Percentiles rank a stretch among this genome's conserved stretches.
phyloP scores from a whole-genome alignment of 2,329 filamentous ascomycete genomes.

The Penicillium corylophilum region DNA sequence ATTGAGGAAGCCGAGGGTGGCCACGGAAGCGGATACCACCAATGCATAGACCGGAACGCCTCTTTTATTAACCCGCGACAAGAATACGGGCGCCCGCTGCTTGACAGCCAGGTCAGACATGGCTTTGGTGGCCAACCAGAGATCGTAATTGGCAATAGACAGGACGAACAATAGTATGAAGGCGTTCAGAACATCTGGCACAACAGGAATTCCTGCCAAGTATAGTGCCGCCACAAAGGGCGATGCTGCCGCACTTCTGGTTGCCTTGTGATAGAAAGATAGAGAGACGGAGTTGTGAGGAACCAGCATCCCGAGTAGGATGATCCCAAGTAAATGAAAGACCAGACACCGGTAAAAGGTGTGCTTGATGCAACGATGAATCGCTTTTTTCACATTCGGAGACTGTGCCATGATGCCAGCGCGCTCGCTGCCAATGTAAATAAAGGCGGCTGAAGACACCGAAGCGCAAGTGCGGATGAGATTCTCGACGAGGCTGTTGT shows the following conservation, averaged over 20 bases:
- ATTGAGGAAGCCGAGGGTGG: conserved; percentile 66
- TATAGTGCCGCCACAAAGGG: conserved; percentile 73
- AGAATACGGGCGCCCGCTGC: conserved; percentile 67
- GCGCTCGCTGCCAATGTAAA: conserved; percentile 73
- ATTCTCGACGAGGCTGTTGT: conserved; percentile 44
- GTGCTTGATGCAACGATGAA: conserved; percentile 73
- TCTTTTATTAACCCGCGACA: conserved; percentile 66
- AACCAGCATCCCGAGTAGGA: conserved; percentile 73
- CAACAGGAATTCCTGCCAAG: conserved; percentile 59
- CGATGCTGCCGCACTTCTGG: conserved; percentile 57
- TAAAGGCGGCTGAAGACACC: conserved; percentile 73
- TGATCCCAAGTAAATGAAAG: conserved; percentile 73
- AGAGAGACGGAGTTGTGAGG: conserved; percentile 65
- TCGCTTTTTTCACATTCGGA: conserved; percentile 71
- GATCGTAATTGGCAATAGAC: conserved; percentile 71
- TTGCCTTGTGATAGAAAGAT: conserved; percentile 45
- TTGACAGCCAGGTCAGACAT: conserved; percentile 72
- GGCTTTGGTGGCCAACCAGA: conserved; percentile 71
- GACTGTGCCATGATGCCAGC: conserved; percentile 74
- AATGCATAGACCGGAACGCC: conserved; percentile 70
- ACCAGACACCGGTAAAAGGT: conserved; percentile 78
- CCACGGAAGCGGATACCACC: conserved; percentile 58
- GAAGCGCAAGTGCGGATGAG: conserved; percentile 66
- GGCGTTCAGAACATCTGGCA: conserved; percentile 69
- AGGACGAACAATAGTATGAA: conserved; percentile 74